Conservation (phyloP, 2,329 filamentous ascomycete species). For the Ustilaginoidea virens region DNA sequence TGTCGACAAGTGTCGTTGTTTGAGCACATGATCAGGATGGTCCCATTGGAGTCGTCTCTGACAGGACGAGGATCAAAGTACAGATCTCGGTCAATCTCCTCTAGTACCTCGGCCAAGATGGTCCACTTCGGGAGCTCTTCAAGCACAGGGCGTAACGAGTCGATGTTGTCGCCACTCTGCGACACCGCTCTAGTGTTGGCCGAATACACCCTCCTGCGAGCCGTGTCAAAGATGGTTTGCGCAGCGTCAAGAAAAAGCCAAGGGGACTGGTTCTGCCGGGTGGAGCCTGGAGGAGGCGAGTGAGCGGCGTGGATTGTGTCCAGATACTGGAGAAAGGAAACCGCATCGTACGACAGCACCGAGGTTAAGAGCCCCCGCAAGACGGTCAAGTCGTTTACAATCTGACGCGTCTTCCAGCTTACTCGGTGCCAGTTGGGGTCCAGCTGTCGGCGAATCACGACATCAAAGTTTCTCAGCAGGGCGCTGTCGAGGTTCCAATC, state of each 20-base stretch:
- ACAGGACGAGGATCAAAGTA: slow-evolving; percentile 66
- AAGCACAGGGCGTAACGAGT: slow-evolving; percentile 63
- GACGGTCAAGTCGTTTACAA: slow-evolving; percentile 76
- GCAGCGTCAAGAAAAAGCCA: slow-evolving; percentile 95
- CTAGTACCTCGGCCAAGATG: slow-evolving; percentile 73
- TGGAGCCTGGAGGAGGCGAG: slow-evolving; percentile 75
- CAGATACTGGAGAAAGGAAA: slow-evolving; percentile 82
- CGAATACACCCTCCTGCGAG: slow-evolving; percentile 75
- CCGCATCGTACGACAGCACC: slow-evolving; percentile 73
- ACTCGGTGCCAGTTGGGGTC: slow-evolving; percentile 96
- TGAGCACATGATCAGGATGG: slow-evolving; percentile 88
- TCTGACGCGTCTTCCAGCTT: slow-evolving; percentile 87
- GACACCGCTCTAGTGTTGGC: slow-evolving; percentile 42
- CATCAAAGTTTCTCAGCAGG: slow-evolving; percentile 81
- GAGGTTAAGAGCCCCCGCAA: slow-evolving; percentile 69
- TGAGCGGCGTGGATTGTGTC: slow-evolving; percentile 90
- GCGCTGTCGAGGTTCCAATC: slow-evolving; percentile 95
- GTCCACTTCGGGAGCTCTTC: slow-evolving; percentile 95
- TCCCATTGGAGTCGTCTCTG: slow-evolving; percentile 79
- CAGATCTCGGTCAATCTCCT: slow-evolving; percentile 83
- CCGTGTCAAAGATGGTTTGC: slow-evolving; percentile 83
- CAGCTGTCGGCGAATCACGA: slow-evolving; percentile 73
- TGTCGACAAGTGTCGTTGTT: slow-evolving; percentile 78
- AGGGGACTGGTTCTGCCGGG: slow-evolving; percentile 74
- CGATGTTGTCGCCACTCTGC: slow-evolving; percentile 25